phyloP scores from a whole-genome alignment of 495 filamentous ascomycete species.

The Mytilinidion resinicola region DNA sequence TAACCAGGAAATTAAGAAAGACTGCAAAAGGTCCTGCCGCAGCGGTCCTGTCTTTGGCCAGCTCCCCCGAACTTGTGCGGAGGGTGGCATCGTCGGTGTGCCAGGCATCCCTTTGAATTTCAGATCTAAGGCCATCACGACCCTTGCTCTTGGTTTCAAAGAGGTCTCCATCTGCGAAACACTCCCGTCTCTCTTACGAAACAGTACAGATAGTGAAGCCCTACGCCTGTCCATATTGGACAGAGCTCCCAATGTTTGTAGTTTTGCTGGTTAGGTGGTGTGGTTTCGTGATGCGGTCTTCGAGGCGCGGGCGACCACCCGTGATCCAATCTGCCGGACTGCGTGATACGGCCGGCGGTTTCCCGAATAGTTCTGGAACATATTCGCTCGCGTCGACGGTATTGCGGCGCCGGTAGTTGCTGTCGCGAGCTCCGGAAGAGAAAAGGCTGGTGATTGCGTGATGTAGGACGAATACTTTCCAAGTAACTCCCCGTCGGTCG shows the following conservation, averaged over 20 bases:
- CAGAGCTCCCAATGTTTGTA: neutral
- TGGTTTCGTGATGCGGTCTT: neutral
- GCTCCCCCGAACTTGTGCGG: too few relatives aligned
- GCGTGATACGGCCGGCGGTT: constrained; percentile 8
- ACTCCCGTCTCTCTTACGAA: constrained; percentile 22
- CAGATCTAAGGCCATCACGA: constrained; percentile 17
- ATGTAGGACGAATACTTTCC: constrained; percentile 25
- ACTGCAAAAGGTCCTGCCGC: too few relatives aligned
- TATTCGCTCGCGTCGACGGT: constrained; percentile 46
- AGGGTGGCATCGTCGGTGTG: too few relatives aligned
- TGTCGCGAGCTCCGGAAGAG: constrained; percentile 48
- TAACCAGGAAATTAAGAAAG: too few relatives aligned
- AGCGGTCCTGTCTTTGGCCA: too few relatives aligned
- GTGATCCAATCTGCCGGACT: neutral
- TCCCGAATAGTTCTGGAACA: constrained; percentile 9
- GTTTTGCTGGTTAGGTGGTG: neutral
- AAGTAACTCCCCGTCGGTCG: constrained; percentile 44
- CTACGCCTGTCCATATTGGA: too few relatives aligned
- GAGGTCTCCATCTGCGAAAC: constrained; percentile 28
- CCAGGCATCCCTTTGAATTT: too few relatives aligned
- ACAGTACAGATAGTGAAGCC: too few relatives aligned
- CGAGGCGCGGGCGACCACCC: neutral
- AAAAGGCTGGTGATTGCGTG: constrained; percentile 57
- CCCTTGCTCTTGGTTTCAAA: constrained; percentile 31
- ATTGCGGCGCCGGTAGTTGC: constrained; percentile 58